Percentiles rank a stretch among this genome's conserved stretches.
These are phyloP conservation scores for Pyropia yezoensis DNA, from an alignment of 23 red algal species.

Conservation along the genomic window DNA sequence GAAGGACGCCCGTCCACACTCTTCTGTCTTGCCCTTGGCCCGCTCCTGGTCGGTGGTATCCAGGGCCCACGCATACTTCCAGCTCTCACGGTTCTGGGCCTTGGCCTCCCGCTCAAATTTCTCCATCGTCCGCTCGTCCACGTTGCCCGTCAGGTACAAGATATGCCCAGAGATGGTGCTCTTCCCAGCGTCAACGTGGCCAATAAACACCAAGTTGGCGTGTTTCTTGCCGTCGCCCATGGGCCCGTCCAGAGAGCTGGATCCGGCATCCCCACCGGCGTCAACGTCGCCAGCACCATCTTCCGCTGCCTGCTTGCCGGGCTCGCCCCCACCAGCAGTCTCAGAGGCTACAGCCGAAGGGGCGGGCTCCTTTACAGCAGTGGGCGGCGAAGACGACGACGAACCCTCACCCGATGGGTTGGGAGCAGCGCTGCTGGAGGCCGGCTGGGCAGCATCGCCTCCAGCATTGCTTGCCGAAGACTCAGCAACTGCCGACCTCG, in stretches of 20 bases:
- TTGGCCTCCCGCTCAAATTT: slow-evolving; percentile 99
- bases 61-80: slow-evolving; percentile 97
- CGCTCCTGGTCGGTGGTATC: slow-evolving; percentile 92
- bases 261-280: not conserved
- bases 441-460: not conserved
- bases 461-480: not conserved
- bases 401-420: not conserved
- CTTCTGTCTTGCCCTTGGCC: slow-evolving; percentile 93
- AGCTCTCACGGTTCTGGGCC: slow-evolving; percentile 86
- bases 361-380: slow-evolving; percentile 2
- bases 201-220: slow-evolving; percentile 89
- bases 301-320: not conserved
- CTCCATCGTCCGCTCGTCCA: slow-evolving; percentile 97
- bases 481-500: not conserved
- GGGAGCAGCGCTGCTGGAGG: not conserved
- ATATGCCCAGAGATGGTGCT: slow-evolving; percentile 90
- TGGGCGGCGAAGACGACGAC: not conserved
- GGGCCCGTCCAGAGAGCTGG: no score
- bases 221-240: slow-evolving; percentile 58
- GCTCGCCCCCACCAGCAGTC: not conserved
- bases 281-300: slow-evolving; percentile 6
- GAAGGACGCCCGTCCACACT: slow-evolving; percentile 90
- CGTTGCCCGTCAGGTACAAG: slow-evolving; percentile 88
- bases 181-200: slow-evolving; percentile 98
- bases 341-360: not conserved